Percentiles rank a stretch among this genome's conserved stretches.
These are phyloP conservation scores for Gracilariopsis chorda DNA, from an alignment of 23 red algal genomes.

Conservation along the genomic window DNA sequence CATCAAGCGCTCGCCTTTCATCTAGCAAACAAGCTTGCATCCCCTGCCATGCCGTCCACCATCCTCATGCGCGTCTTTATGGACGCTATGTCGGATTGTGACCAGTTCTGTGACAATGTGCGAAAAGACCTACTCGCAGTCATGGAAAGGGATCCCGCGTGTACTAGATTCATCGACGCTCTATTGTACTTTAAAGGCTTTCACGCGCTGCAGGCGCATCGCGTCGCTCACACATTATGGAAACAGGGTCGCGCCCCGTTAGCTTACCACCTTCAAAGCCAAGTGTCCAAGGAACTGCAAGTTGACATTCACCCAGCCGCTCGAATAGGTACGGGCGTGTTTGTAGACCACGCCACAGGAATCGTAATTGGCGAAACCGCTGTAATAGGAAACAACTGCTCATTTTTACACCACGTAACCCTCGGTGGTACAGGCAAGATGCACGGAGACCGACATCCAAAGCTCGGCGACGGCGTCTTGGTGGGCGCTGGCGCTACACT, in stretches of 20 bases:
- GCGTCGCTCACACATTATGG: slow-evolving; percentile 90
- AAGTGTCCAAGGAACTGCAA: slow-evolving; percentile 92
- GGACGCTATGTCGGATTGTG: slow-evolving; percentile 40
- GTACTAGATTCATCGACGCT: slow-evolving; percentile 81
- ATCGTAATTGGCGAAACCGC: slow-evolving; percentile 97
- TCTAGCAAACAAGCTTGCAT: slow-evolving; percentile 90
- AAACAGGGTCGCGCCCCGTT: slow-evolving; percentile 59
- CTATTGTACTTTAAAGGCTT: slow-evolving; percentile 97
- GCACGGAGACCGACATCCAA: slow-evolving; percentile 86
- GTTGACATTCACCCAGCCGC: slow-evolving; percentile 97
- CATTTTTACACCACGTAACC: slow-evolving; percentile 93
- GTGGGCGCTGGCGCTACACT: slow-evolving; percentile 94
- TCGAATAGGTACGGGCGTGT: slow-evolving; percentile 72
- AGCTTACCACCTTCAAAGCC: slow-evolving; percentile 80
- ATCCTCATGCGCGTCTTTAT: slow-evolving; percentile 79
- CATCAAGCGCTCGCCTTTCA: slow-evolving; percentile 78
- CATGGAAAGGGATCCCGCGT: slow-evolving; percentile 91
- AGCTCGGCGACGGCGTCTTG: slow-evolving; percentile 86
- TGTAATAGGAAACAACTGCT: slow-evolving; percentile 82
- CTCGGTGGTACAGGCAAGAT: slow-evolving; percentile 89
- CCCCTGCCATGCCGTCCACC: slow-evolving; percentile 73
- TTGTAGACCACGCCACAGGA: slow-evolving; percentile 95
- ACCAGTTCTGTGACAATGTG: slow-evolving; percentile 25
- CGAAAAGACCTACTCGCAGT: slow-evolving; percentile 88
- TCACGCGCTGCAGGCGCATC: slow-evolving; percentile 91